Base-by-base conservation (phyloP, 2,329 filamentous ascomycete species). In the Lachnellula suecica region DNA sequence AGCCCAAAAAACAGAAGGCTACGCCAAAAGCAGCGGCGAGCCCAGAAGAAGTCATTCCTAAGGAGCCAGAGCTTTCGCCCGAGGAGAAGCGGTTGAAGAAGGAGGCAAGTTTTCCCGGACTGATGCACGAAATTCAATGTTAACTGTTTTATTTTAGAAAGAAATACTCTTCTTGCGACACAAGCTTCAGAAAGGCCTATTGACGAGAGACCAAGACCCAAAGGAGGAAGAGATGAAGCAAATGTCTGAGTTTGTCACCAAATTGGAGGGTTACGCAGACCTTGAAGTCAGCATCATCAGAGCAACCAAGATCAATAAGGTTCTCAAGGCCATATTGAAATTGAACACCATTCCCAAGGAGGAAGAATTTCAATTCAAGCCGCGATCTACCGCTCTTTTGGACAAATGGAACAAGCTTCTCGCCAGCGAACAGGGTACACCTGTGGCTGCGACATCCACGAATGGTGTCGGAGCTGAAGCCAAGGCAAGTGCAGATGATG, bases 261-360 rank as follows among this genome's bases (percentile, higher is more conserved):
- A 95, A 70, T 82, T 99, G 5, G 94, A 99, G 73, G 82, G 78
- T 7, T 87, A 84, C 78, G 75, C 83, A 1, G 89, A 96, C 59
- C 82, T 97, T 4, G 93, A 97, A 68, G 90, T 89, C 25, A 84
- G 85, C 60, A 94, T 97, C 63, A 96, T 97, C 65, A 85, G 89
- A 58, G 78, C 76, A 13, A 99, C 94, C 57, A 99, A 97, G 79
- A 97, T 99, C 72, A 93, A 97, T 83, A 99, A 99, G 76, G 93
- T 99, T 10, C 80, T 99, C 52, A 96, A 95, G 75, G 91, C 88
- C 4, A 94, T 99, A 60, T 77, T 97, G 64, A 97, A 96, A 76
- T 78, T 99, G 8, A 40, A 40, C 29, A 79, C 79, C 3, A 96
- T 99, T 61, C 92, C 92, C 4, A 87, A 86, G 56, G 94, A 99